Conservation (phyloP, 225 moss, liverwort and hornwort species). For the Climacium dendroides region DNA sequence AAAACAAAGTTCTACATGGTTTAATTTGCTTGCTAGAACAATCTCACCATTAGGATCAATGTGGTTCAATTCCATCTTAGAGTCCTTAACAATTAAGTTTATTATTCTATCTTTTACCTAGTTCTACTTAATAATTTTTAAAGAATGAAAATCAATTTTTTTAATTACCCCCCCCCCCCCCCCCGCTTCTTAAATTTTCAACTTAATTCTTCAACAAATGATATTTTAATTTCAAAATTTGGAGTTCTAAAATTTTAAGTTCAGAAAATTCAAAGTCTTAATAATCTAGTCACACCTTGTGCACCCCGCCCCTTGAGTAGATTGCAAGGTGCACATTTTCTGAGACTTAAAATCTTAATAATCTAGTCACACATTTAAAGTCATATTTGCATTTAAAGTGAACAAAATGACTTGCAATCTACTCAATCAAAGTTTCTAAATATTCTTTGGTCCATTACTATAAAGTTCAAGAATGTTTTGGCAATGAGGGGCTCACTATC, state of each 20-base stretch:
- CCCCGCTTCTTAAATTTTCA: too few relatives aligned
- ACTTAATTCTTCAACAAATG: neutral
- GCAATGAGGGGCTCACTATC: neutral
- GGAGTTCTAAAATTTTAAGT: neutral
- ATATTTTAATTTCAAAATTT: too few relatives aligned
- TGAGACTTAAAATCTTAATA: too few relatives aligned
- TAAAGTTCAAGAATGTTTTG: neutral
- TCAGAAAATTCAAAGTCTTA: neutral
- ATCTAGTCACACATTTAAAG: too few relatives aligned
- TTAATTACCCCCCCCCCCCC: too few relatives aligned
- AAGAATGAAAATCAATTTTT: too few relatives aligned
- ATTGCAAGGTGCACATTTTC: too few relatives aligned
- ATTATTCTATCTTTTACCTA: neutral
- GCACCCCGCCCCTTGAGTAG: rapidly evolving
- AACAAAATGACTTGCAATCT: neutral
- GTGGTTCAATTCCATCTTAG: neutral
- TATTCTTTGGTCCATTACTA: neutral
- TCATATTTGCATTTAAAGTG: neutral
- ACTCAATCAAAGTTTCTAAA: neutral
- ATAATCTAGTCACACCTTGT: neutral
- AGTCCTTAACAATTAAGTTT: too few relatives aligned
- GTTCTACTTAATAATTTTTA: neutral
- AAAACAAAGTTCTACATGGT: neutral
- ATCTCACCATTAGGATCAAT: neutral
- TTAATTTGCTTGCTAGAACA: neutral